Base-by-base conservation (phyloP, 2,329 filamentous ascomycete genomes). In the Cephalotrichum gorgonifer region DNA sequence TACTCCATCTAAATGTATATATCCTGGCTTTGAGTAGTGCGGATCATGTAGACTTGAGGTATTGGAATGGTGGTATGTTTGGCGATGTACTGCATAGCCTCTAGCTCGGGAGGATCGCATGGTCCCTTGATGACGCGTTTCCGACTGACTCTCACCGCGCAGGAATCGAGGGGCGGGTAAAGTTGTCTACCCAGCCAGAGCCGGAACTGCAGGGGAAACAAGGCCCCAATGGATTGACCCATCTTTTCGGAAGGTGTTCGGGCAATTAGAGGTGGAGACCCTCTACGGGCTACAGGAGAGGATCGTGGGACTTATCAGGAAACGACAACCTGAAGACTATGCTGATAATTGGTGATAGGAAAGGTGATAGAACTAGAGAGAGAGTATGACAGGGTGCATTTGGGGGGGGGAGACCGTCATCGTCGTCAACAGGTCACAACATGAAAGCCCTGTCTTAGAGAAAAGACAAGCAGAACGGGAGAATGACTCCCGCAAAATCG, bases 61-160 rank as follows among this genome's bases (percentile, higher is more conserved):
- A 64, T 47, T 7, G 61, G 61, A 28, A 64, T 54, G 3, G 46
- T 48, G 27, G 60, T 62, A 44, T 62, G 52, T 43, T 43, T 28
- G 33, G 58, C 55, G 47, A 63, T 49, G 44, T 62, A 64, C 45
- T 57, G 55, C 56, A 63, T 58, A 12, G 58, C 60, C 46, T 62
- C 60, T 4, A 62, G 50, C 51, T 63, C 59, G 1, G 56, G 47
- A 5, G 57, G 59, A 17, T 54, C 48, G 48, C 58, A 60, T 54
- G 59, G 60, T 50, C 60, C 58, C 49, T 61, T 62, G 51, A 62
- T 58, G 45, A 62, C 28, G 33, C 60, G 56, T 45, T 59, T 53
- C 56, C 53, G 55, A 53, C 60, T 62, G 1, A 61, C 56, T 53
- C 60, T 55, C 1, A 53, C 25, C 11, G 48, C 49, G 7, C 14